Conservation (phyloP, 2,329 filamentous ascomycete species). For the Chalaropsis thielavioides region DNA sequence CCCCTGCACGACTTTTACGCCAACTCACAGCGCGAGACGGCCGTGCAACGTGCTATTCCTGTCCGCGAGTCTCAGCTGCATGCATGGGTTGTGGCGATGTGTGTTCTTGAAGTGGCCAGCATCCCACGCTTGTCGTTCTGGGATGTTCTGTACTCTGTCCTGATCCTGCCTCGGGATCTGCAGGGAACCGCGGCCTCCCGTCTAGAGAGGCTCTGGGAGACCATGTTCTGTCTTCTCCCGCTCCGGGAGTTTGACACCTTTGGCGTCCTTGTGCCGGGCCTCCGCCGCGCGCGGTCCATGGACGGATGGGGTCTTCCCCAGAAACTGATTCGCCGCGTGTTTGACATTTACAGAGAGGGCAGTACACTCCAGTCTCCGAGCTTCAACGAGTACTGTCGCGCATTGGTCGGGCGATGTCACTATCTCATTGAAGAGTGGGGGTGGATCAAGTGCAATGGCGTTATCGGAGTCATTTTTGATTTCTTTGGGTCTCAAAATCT, state of each 20-base stretch:
- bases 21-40: slow-evolving; percentile 31
- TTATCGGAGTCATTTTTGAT: slow-evolving; percentile 50
- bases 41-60: slow-evolving; percentile 39
- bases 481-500: slow-evolving; percentile 51
- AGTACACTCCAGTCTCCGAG: slow-evolving; percentile 38
- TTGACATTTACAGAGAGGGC: slow-evolving; percentile 43
- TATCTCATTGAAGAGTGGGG: slow-evolving; percentile 51
- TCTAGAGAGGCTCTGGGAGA: slow-evolving; percentile 44
- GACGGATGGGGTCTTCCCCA: slow-evolving; percentile 51
- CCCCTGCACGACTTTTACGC: slow-evolving; percentile 34
- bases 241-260: slow-evolving; percentile 43
- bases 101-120: slow-evolving; percentile 34
- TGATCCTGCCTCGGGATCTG: slow-evolving; percentile 27
- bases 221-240: slow-evolving; percentile 46
- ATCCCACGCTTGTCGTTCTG: slow-evolving; percentile 45
- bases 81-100: slow-evolving; percentile 46
- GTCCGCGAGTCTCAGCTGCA: slow-evolving; percentile 32
- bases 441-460: slow-evolving; percentile 43
- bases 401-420: slow-evolving; percentile 45
- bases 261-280: slow-evolving; percentile 33
- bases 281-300: slow-evolving; percentile 22
- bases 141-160: slow-evolving; percentile 37
- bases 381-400: slow-evolving; percentile 52
- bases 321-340: slow-evolving; percentile 40
- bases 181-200: slow-evolving; percentile 27